These are phyloP conservation scores for Zizania palustris DNA, from an alignment of 202 grass and related monocot genomes.

Conservation along the genomic window DNA sequence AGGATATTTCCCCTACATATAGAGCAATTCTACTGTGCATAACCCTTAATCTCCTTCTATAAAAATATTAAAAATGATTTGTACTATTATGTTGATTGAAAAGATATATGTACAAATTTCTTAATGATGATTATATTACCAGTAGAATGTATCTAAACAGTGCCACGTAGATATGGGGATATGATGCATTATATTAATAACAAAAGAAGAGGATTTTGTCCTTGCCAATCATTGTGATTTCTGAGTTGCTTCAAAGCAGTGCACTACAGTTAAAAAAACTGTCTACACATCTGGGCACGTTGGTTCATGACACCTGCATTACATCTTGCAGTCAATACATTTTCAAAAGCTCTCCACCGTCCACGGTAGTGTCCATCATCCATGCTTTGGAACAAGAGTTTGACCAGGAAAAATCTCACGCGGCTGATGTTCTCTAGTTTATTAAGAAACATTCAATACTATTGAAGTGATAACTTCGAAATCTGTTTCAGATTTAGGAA, in stretches of 20 bases:
- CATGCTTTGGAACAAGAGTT: conserved; percentile 33
- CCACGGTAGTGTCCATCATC: conserved; percentile 29
- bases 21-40: no score
- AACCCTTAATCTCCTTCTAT: no score
- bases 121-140: no score
- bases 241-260: conserved; percentile 18
- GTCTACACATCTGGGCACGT: neutral
- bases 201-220: conserved; percentile 22
- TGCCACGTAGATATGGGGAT: conserved; percentile 14
- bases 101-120: no score
- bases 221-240: conserved; percentile 37
- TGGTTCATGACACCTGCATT: neutral
- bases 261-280: conserved; percentile 1
- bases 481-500: conserved; percentile 11
- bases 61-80: no score
- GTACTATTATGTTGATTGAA: no score
- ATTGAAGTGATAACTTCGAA: neutral
- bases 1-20: no score
- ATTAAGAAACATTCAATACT: neutral
- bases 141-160: no score
- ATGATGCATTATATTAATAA: conserved; percentile 39
- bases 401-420: conserved; percentile 33
- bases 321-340: neutral
- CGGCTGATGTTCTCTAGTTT: conserved; percentile 10
- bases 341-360: conserved; percentile 31